phyloP scores from a whole-genome alignment of 257 asterid genomes.

The Nicotiana undulata region DNA sequence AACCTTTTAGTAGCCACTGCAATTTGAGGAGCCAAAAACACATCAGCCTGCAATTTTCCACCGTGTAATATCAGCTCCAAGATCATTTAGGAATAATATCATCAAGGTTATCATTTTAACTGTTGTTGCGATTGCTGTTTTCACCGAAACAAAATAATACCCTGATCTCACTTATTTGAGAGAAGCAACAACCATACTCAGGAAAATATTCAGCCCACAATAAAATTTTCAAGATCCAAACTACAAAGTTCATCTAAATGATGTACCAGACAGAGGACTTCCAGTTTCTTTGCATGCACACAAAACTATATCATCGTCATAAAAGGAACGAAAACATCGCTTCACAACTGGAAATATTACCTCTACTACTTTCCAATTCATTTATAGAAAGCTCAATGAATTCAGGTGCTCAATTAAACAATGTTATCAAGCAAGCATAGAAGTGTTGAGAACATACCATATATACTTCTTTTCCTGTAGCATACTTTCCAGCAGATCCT shows the following conservation, averaged over 20 bases:
- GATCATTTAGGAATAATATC: neutral
- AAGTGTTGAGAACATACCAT: conserved; percentile 32
- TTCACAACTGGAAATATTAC: neutral
- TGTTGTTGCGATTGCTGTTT: neutral
- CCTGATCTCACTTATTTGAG: neutral
- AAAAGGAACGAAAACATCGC: neutral
- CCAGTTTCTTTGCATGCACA: neutral
- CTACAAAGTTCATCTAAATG: neutral
- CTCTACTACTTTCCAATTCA: neutral
- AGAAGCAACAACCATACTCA: neutral
- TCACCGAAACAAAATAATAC: neutral
- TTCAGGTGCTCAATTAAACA: neutral
- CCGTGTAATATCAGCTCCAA: neutral
- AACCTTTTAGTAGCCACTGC: conserved; percentile 44
- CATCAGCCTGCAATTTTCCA: conserved; percentile 60
- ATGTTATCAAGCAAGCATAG: neutral
- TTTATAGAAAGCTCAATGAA: neutral
- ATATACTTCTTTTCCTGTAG: conserved; percentile 48
- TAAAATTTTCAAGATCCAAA: neutral
- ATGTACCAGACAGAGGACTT: neutral
- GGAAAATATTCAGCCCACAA: neutral
- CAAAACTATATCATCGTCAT: neutral
- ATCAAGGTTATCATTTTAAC: neutral
- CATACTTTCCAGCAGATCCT: conserved; percentile 32
- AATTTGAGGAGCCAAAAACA: conserved; percentile 81